Percentiles rank a stretch among this genome's conserved stretches.
Conservation (phyloP, 148 eudicot genomes). For the Polygonum maritimum region DNA sequence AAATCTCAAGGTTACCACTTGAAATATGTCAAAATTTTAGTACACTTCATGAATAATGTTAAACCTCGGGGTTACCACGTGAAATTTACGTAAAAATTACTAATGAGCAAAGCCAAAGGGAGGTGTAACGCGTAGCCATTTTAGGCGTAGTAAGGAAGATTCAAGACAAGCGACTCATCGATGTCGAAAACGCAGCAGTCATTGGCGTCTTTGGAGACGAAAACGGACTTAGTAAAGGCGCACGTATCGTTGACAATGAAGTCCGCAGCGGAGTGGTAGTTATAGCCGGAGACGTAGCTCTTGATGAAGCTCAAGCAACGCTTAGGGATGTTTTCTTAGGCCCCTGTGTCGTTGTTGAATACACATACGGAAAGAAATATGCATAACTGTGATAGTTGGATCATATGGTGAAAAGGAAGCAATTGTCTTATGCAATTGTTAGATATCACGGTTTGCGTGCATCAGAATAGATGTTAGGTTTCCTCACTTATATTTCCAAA, state of each 20-base stretch:
- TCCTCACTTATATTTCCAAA: neutral
- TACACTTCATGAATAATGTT: too few relatives aligned
- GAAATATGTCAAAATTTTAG: too few relatives aligned
- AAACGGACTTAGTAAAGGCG: slow-evolving; percentile 34
- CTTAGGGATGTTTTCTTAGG: slow-evolving; percentile 38
- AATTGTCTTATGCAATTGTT: too few relatives aligned
- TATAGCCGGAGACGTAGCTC: slow-evolving; percentile 41
- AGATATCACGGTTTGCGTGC: neutral
- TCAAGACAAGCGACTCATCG: slow-evolving; percentile 70
- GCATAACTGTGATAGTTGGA: too few relatives aligned
- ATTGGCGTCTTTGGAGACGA: slow-evolving; percentile 33
- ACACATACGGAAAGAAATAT: too few relatives aligned
- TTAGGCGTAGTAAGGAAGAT: slow-evolving; percentile 43
- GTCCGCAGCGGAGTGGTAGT: slow-evolving; percentile 39
- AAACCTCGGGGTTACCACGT: too few relatives aligned
- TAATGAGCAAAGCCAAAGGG: neutral
- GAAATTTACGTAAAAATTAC: too few relatives aligned
- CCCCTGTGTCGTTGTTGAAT: slow-evolving; percentile 49
- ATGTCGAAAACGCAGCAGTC: slow-evolving; percentile 84
- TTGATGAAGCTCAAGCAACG: slow-evolving; percentile 38
- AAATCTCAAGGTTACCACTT: too few relatives aligned
- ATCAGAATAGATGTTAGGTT: neutral
- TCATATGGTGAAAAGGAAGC: too few relatives aligned
- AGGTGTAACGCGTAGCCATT: slow-evolving; percentile 57
- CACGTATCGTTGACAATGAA: slow-evolving; percentile 32